Percentiles rank a stretch among this genome's conserved stretches.
Evolutionary conservation across 2,329 filamentous ascomycete species (phyloP).

Genomic region (Phyllosticta capitalensis): DNA sequence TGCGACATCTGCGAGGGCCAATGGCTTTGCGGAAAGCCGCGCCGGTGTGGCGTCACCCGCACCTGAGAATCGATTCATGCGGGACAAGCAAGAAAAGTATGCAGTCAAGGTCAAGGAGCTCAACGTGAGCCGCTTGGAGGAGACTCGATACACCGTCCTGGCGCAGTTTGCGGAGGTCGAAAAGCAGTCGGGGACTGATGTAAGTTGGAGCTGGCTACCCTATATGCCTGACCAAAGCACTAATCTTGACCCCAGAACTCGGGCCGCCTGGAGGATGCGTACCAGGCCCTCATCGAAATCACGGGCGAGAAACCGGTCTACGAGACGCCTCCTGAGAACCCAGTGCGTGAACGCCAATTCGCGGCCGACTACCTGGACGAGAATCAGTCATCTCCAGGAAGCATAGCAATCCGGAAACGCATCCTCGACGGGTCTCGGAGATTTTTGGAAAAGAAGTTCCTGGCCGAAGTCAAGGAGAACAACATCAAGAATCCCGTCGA

Average conservation of each 20-base stretch:
- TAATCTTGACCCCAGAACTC: slow-evolving; percentile 44
- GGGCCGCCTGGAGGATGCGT: slow-evolving; percentile 69
- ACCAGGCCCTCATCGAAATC: slow-evolving; percentile 70
- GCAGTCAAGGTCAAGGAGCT: slow-evolving; percentile 69
- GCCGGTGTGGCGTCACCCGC: slow-evolving; percentile 37
- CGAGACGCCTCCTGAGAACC: slow-evolving; percentile 16
- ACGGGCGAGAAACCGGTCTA: slow-evolving; percentile 53
- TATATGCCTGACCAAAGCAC: background rate
- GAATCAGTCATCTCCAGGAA: slow-evolving; percentile 52
- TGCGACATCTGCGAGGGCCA: slow-evolving; percentile 46
- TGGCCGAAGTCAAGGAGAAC: slow-evolving; percentile 63
- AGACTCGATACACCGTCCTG: slow-evolving; percentile 61
- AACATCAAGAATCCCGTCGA: slow-evolving; percentile 79
- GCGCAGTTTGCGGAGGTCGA: slow-evolving; percentile 69
- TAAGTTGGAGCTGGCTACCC: slow-evolving; percentile 23
- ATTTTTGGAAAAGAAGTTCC: slow-evolving; percentile 75
- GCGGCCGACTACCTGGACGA: slow-evolving; percentile 69
- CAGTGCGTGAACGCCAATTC: slow-evolving; percentile 68
- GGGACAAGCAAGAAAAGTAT: slow-evolving; percentile 77
- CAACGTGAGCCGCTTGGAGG: slow-evolving; percentile 61
- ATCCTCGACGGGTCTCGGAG: slow-evolving; percentile 71
- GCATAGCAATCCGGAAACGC: slow-evolving; percentile 61
- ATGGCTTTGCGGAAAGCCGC: slow-evolving; percentile 59
- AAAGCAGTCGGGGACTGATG: slow-evolving; percentile 55
- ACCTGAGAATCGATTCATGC: slow-evolving; percentile 65